Evolutionary conservation across 805 yeast genomes (phyloP).

Genomic region (Teunomyces atbi): DNA sequence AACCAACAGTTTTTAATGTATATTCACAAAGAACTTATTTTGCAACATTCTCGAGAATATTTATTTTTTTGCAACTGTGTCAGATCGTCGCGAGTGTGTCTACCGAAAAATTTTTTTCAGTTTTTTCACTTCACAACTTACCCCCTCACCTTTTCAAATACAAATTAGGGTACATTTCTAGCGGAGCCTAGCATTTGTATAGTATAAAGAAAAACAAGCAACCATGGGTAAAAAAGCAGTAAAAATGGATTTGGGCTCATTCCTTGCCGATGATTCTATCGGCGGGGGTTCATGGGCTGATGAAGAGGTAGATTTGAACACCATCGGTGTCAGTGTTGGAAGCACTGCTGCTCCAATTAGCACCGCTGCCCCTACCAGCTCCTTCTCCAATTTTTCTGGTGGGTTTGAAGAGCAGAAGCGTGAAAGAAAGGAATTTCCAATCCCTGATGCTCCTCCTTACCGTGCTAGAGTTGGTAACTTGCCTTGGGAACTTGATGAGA

Average conservation of each 20-base stretch:
- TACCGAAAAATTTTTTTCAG: background rate
- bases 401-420: slow-evolving; percentile 33
- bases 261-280: slow-evolving; percentile 71
- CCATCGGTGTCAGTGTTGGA: slow-evolving; percentile 52
- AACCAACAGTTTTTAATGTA: too few relatives aligned
- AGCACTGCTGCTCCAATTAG: slow-evolving; percentile 20
- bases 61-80: background rate
- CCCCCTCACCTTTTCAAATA: background rate
- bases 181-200: background rate
- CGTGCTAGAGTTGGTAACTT: slow-evolving; percentile 86
- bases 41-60: background rate
- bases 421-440: slow-evolving; percentile 70
- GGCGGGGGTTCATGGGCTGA: slow-evolving; percentile 86
- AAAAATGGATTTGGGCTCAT: slow-evolving; percentile 85
- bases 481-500: slow-evolving; percentile 78
- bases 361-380: slow-evolving; percentile 7
- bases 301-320: slow-evolving; percentile 68
- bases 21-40: background rate
- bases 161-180: background rate
- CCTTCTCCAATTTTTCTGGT: slow-evolving; percentile 5
- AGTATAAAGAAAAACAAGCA: background rate
- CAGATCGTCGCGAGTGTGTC: background rate
- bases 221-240: slow-evolving; percentile 47
- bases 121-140: slow-evolving; percentile 1
- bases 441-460: slow-evolving; percentile 90